A percentile compares a stretch with the other conserved stretches of the same genome.
Conservation (phyloP, 805 yeast genomes). For the Saccharomycopsis guyanensis region DNA sequence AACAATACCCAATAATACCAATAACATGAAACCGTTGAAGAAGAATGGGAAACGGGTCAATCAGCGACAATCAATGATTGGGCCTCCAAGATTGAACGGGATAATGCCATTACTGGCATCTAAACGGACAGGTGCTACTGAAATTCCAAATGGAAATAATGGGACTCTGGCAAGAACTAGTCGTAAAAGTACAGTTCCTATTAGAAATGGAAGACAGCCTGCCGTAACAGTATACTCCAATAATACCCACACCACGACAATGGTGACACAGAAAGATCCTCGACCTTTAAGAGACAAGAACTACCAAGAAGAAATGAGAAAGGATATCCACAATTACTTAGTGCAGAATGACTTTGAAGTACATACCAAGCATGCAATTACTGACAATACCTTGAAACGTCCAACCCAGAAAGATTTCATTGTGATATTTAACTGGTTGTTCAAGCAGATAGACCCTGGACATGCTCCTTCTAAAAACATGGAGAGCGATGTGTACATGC, state of each 20-base stretch:
- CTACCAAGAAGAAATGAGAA: constrained; percentile 58
- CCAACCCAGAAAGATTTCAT: constrained; percentile 89
- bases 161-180: not conserved
- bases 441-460: constrained; percentile 71
- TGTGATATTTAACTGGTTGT: constrained; percentile 70
- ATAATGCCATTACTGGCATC: not conserved
- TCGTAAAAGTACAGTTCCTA: not conserved
- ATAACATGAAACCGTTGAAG: not conserved
- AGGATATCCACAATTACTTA: constrained; percentile 60
- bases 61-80: constrained; percentile 13
- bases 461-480: constrained; percentile 52
- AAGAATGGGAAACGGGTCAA: not conserved
- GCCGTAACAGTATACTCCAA: not conserved
- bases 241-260: not conserved
- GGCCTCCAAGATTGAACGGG: constrained; percentile 17
- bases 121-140: not conserved
- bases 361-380: constrained; percentile 64
- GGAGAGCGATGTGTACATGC: constrained; percentile 66
- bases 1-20: not conserved
- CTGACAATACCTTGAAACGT: constrained; percentile 53
- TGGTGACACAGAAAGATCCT: constrained; percentile 41
- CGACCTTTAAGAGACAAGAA: constrained; percentile 71
- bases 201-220: not conserved
- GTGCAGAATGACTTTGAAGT: constrained; percentile 58
- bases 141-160: not conserved